phyloP scores from a whole-genome alignment of 2,329 filamentous ascomycete genomes.

The Zymoseptoria tritici region DNA sequence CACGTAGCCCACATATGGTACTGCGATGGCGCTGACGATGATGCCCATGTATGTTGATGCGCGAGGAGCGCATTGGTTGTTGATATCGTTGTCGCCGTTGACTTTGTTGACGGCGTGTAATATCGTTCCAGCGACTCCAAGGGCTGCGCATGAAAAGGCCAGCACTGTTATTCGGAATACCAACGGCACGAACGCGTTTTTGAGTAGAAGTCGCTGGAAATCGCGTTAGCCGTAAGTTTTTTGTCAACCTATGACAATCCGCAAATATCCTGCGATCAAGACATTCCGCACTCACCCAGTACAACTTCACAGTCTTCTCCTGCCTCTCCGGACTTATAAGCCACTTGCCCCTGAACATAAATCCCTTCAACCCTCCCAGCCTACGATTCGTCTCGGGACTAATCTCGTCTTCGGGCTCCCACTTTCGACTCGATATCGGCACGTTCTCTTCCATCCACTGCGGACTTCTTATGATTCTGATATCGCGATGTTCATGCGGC shows the following conservation, averaged over 20 bases:
- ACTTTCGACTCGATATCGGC: slow-evolving; percentile 41
- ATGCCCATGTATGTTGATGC: slow-evolving; percentile 79
- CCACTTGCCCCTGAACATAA: slow-evolving; percentile 31
- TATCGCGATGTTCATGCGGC: slow-evolving; percentile 23
- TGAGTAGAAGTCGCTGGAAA: slow-evolving; percentile 54
- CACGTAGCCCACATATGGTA: slow-evolving; percentile 88
- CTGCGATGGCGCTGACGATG: slow-evolving; percentile 76
- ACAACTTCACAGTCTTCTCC: slow-evolving; percentile 27
- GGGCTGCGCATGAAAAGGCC: slow-evolving; percentile 70
- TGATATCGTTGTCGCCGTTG: slow-evolving; percentile 26
- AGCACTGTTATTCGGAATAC: slow-evolving; percentile 76
- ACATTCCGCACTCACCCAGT: slow-evolving; percentile 24
- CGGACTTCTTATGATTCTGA: slow-evolving; percentile 33
- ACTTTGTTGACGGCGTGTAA: slow-evolving; percentile 43
- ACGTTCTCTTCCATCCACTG: slow-evolving; percentile 45
- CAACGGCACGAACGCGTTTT: slow-evolving; percentile 78
- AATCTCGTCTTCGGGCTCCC: slow-evolving; percentile 49
- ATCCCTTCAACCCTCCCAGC: slow-evolving; percentile 37
- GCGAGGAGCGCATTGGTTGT: slow-evolving; percentile 36
- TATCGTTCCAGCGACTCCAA: slow-evolving; percentile 71
- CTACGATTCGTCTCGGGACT: slow-evolving; percentile 14
- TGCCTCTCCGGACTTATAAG: slow-evolving; percentile 36
- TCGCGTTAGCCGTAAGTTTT: background rate
- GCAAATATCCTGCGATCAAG: background rate
- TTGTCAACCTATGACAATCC: background rate